Percentiles rank a stretch among this genome's conserved stretches.
phyloP scores from a whole-genome alignment of 805 yeast genomes.

The Ogataea nakhonphanomensis region DNA sequence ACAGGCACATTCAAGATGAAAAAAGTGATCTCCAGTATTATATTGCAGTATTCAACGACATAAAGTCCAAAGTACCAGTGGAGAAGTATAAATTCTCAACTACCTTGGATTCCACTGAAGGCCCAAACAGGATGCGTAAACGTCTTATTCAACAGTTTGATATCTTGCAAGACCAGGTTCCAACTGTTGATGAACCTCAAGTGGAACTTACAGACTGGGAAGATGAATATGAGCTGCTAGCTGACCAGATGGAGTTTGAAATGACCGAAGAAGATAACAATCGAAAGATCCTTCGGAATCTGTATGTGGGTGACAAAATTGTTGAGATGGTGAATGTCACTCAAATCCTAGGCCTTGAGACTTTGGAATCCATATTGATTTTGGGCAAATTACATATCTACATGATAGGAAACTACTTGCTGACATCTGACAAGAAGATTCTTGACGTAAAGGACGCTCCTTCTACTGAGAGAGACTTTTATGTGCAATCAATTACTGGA shows the following conservation, averaged over 20 bases:
- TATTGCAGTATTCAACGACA: slow-evolving; percentile 43
- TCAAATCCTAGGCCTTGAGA: slow-evolving; percentile 70
- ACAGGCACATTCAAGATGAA: slow-evolving; percentile 60
- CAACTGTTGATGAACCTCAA: slow-evolving; percentile 4
- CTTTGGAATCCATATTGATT: slow-evolving; percentile 71
- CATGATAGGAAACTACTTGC: slow-evolving; percentile 66
- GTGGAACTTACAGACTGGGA: slow-evolving; percentile 5
- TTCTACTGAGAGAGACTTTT: slow-evolving; percentile 57
- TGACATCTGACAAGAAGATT: slow-evolving; percentile 49
- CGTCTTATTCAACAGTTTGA: slow-evolving; percentile 43
- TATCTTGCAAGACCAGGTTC: slow-evolving; percentile 33
- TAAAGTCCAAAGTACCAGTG: slow-evolving; percentile 37
- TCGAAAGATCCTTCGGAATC: slow-evolving; percentile 66
- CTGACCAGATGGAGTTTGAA: slow-evolving; percentile 37
- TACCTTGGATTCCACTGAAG: slow-evolving; percentile 66
- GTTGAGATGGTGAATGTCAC: slow-evolving; percentile 73
- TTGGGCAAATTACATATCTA: slow-evolving; percentile 64
- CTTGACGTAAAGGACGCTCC: slow-evolving; percentile 69
- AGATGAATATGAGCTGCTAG: slow-evolving; percentile 37
- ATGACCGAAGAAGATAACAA: slow-evolving; percentile 59
- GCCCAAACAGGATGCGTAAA: slow-evolving; percentile 62
- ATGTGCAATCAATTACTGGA: slow-evolving; percentile 55
- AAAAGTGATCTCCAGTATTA: slow-evolving; percentile 55
- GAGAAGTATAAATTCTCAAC: slow-evolving; percentile 32
- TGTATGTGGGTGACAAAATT: slow-evolving; percentile 68